Evolutionary conservation across 2,329 filamentous ascomycete genomes (phyloP).

Genomic region (Alternaria consortialis): DNA sequence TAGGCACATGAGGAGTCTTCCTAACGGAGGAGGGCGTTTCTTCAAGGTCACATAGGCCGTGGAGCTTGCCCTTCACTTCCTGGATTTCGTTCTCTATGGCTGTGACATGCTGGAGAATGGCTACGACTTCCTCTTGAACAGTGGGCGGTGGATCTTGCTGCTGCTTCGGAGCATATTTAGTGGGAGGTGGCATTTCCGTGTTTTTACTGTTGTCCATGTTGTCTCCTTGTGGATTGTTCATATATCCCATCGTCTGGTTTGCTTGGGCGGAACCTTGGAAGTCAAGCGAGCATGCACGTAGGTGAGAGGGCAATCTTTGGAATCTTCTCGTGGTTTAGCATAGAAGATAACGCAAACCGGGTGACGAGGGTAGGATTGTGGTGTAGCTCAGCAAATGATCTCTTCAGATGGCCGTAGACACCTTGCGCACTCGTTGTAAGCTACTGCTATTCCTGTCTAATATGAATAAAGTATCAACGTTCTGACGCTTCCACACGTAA

Average conservation of each 20-base stretch:
- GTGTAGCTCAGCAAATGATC: too few species aligned
- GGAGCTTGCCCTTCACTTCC: background rate
- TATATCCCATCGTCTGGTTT: background rate
- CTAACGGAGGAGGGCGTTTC: background rate
- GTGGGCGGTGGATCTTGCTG: background rate
- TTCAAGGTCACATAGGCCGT: background rate
- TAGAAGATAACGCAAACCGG: background rate
- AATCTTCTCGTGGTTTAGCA: background rate
- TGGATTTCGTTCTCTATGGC: background rate
- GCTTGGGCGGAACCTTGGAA: background rate
- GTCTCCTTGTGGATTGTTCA: background rate
- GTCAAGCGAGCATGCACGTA: background rate
- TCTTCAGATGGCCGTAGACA: too few species aligned
- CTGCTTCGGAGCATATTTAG: background rate
- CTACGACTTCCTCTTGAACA: background rate
- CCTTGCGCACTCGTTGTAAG: background rate
- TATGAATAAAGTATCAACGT: too few species aligned
- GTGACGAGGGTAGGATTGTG: background rate
- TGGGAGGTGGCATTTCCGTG: background rate
- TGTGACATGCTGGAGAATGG: background rate
- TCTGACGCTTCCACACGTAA: too few species aligned
- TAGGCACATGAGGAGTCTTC: background rate
- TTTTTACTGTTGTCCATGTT: background rate
- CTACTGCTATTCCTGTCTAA: background rate
- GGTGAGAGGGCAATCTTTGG: background rate